Conservation (phyloP, 1,284 basidiomycete genomes). For the Stereum hirsutum region DNA sequence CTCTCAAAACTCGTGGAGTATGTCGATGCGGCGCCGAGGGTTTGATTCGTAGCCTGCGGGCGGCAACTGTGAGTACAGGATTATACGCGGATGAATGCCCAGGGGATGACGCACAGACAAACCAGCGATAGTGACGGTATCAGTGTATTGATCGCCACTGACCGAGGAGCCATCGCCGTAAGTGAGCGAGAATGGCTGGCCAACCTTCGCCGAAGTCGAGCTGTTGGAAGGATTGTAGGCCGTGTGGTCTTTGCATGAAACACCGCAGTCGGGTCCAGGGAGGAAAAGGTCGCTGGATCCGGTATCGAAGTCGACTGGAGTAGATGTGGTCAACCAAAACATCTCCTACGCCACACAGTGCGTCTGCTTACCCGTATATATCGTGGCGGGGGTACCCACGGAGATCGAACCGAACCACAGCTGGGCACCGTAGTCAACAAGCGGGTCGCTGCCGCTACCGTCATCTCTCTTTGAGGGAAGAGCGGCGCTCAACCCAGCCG, state of each 20-base stretch:
- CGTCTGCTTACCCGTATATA: slow-evolving; percentile 13
- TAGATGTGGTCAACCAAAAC: background rate
- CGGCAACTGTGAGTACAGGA: background rate
- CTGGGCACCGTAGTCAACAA: slow-evolving; percentile 11
- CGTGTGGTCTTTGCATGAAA: slow-evolving; percentile 24
- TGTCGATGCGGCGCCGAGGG: slow-evolving; percentile 13
- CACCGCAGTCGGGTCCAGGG: slow-evolving; percentile 15
- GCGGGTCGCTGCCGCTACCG: slow-evolving; percentile 8
- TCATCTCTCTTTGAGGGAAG: slow-evolving; percentile 9
- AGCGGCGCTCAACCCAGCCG: background rate
- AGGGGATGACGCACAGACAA: slow-evolving; percentile 26
- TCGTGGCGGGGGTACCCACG: slow-evolving; percentile 20
- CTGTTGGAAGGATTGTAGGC: slow-evolving; percentile 23
- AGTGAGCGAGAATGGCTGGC: slow-evolving; percentile 17
- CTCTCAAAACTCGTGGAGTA: slow-evolving; percentile 15
- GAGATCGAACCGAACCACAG: slow-evolving; percentile 20
- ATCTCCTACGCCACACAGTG: background rate
- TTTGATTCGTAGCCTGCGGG: slow-evolving; percentile 11
- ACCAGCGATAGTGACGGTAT: slow-evolving; percentile 22
- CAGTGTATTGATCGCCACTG: slow-evolving; percentile 23
- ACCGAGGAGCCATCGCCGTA: slow-evolving; percentile 27
- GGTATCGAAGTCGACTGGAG: slow-evolving; percentile 19
- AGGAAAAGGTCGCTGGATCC: slow-evolving; percentile 22
- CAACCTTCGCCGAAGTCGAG: slow-evolving; percentile 19
- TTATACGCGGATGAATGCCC: slow-evolving; percentile 15